phyloP scores from a whole-genome alignment of 257 asterid species.

The Gardenia jasminoides region DNA sequence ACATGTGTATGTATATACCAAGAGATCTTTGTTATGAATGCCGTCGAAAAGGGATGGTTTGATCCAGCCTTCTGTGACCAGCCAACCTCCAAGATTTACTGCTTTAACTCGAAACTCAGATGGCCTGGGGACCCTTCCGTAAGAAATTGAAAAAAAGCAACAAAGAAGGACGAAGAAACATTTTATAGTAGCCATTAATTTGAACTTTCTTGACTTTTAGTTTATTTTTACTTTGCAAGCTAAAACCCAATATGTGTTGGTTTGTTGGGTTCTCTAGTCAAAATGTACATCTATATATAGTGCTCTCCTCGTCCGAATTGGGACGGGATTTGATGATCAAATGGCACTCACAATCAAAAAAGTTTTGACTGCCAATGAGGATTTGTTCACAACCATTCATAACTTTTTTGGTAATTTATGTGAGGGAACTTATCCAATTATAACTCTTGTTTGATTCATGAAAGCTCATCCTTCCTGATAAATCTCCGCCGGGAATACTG shows the following conservation, averaged over 20 bases:
- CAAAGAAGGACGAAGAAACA: constrained; percentile 5
- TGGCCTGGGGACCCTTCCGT: constrained; percentile 15
- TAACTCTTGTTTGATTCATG: too few relatives aligned
- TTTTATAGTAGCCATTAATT: neutral
- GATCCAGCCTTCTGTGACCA: constrained; percentile 79
- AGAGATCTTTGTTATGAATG: constrained; percentile 59
- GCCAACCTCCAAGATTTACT: constrained; percentile 82
- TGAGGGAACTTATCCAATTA: too few relatives aligned
- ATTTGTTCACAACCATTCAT: neutral
- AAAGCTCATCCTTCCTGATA: too few relatives aligned
- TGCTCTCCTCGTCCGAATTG: neutral
- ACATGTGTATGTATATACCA: constrained; percentile 29
- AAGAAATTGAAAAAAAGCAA: constrained; percentile 3
- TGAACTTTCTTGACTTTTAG: neutral
- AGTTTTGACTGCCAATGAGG: neutral
- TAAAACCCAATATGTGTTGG: neutral
- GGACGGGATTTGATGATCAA: neutral
- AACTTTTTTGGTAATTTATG: too few relatives aligned
- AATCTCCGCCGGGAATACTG: too few relatives aligned
- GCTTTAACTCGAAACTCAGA: constrained; percentile 44
- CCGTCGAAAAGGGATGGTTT: constrained; percentile 63
- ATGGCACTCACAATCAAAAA: neutral
- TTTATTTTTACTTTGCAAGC: neutral
- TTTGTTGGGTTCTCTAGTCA: neutral
- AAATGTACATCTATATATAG: neutral